Evolutionary conservation across 2,329 filamentous ascomycete genomes (phyloP).

Genomic region (Sporothrix pallida): DNA sequence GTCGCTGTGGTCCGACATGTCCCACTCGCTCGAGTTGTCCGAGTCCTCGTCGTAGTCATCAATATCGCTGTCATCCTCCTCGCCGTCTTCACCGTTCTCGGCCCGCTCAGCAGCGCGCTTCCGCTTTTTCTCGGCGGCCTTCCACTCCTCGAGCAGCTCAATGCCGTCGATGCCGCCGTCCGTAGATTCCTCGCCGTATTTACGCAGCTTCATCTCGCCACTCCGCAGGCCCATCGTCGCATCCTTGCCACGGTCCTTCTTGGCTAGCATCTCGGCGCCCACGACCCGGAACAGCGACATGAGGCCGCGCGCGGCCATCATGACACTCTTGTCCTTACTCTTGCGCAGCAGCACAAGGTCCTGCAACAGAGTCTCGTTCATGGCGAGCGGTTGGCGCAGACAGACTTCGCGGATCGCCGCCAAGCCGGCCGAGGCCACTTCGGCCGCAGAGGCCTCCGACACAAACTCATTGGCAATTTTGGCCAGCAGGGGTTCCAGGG

Average conservation of each 20-base stretch:
- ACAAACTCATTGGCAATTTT: slow-evolving; percentile 99
- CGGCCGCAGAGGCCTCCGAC: slow-evolving; percentile 86
- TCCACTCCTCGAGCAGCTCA: slow-evolving; percentile 90
- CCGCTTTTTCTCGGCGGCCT: slow-evolving; percentile 82
- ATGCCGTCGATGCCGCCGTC: slow-evolving; percentile 86
- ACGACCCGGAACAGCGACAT: slow-evolving; percentile 91
- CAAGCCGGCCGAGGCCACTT: slow-evolving; percentile 85
- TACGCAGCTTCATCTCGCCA: slow-evolving; percentile 75
- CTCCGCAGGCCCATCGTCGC: slow-evolving; percentile 79
- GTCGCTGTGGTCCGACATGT: slow-evolving; percentile 64
- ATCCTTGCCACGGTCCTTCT: slow-evolving; percentile 88
- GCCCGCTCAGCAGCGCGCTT: slow-evolving; percentile 61
- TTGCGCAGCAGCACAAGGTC: slow-evolving; percentile 95
- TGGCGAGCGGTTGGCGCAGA: slow-evolving; percentile 89
- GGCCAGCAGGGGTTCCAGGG: slow-evolving; percentile 84
- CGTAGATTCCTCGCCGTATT: slow-evolving; percentile 78
- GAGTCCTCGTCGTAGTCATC: slow-evolving; percentile 64
- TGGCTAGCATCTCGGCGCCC: slow-evolving; percentile 84
- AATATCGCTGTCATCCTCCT: slow-evolving; percentile 64
- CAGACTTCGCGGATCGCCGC: slow-evolving; percentile 96
- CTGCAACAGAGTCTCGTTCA: slow-evolving; percentile 93
- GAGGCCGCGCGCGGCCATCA: slow-evolving; percentile 96
- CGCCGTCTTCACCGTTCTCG: slow-evolving; percentile 63
- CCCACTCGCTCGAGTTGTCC: slow-evolving; percentile 64
- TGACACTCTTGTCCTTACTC: slow-evolving; percentile 98